Evolutionary conservation across 208 protist genomes (phyloP).

Genomic region (Trypanosoma rangeli): DNA sequence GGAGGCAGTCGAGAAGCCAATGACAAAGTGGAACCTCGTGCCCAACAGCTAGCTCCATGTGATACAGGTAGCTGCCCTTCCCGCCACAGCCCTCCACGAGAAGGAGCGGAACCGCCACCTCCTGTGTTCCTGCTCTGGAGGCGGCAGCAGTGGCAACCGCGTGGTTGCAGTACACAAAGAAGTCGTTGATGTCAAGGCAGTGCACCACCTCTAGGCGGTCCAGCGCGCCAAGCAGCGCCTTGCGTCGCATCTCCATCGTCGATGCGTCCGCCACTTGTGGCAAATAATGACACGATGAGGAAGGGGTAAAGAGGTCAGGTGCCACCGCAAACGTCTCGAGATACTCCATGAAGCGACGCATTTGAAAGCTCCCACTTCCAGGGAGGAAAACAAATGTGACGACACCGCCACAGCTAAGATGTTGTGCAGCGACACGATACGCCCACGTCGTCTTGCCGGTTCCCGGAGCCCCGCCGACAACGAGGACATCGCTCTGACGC

Average conservation of each 20-base stretch:
- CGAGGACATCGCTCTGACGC: constrained; percentile 28
- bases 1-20: constrained; percentile 57
- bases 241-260: constrained; percentile 21
- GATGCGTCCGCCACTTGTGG: background rate
- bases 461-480: constrained; percentile 26
- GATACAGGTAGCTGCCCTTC: constrained; percentile 39
- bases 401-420: constrained; percentile 44
- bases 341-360: constrained; percentile 35
- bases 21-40: constrained; percentile 40
- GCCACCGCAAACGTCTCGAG: constrained; percentile 36
- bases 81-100: constrained; percentile 50
- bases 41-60: constrained; percentile 57
- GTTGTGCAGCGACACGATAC: constrained; percentile 42
- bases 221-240: constrained; percentile 35
- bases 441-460: constrained; percentile 34
- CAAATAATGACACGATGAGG: background rate
- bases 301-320: background rate
- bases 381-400: constrained; percentile 53
- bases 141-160: background rate
- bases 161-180: constrained; percentile 26
- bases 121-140: background rate
- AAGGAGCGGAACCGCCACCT: constrained; percentile 46
- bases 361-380: constrained; percentile 35
- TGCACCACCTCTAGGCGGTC: constrained; percentile 47
- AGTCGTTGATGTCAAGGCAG: constrained; percentile 40